Conservation (phyloP, 805 yeast species). For the Blastobotrys terrestris region DNA sequence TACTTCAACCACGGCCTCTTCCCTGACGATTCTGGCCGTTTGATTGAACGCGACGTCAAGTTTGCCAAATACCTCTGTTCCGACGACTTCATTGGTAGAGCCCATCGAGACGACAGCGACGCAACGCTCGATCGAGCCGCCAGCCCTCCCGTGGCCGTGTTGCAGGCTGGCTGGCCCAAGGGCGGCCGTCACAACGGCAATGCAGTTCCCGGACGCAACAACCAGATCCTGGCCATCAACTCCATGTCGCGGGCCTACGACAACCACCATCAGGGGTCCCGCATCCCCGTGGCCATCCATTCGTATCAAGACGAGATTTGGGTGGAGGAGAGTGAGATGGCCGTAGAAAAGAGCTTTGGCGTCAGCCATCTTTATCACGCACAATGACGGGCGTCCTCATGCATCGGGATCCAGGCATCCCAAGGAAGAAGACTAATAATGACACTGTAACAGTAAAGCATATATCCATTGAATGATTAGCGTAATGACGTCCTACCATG, state of each 20-base stretch:
- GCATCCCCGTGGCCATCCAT: conserved; percentile 16
- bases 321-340: conserved; percentile 20
- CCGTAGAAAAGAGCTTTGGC: conserved; percentile 20
- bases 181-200: conserved; percentile 61
- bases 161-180: conserved; percentile 90
- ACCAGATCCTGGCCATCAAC: conserved; percentile 62
- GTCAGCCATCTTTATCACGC: conserved; percentile 9
- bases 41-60: conserved; percentile 52
- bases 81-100: conserved; percentile 25
- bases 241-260: conserved; percentile 41
- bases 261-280: conserved; percentile 3
- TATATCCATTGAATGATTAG: too few species aligned
- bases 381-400: too few species aligned
- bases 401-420: too few species aligned
- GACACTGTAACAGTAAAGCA: too few species aligned
- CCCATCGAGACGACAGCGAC: conserved; percentile 8
- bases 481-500: too few species aligned
- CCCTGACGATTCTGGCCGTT: conserved; percentile 59
- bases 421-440: too few species aligned
- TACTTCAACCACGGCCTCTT: conserved; percentile 56
- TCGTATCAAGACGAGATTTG: conserved; percentile 20
- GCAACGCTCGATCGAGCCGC: not conserved
- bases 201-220: conserved; percentile 63
- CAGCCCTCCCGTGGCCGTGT: conserved; percentile 44
- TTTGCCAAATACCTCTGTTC: conserved; percentile 49